These are phyloP conservation scores for Byssochlamys sp. DNA, from an alignment of 2,329 filamentous ascomycete species.

Conservation along the genomic window DNA sequence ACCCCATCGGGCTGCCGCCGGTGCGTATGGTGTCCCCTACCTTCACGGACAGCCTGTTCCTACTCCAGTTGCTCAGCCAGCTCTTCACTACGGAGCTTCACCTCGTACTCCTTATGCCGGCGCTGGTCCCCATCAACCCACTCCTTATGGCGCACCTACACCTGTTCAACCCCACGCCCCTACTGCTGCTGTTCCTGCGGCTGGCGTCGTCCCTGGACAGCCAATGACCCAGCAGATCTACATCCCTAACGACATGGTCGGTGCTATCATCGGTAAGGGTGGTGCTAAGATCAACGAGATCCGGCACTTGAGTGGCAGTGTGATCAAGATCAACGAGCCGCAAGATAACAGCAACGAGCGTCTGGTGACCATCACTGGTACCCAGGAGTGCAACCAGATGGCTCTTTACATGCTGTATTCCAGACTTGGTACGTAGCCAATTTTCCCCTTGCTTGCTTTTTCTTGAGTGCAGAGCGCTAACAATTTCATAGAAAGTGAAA, in stretches of 20 bases:
- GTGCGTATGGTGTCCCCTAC: constrained; percentile 61
- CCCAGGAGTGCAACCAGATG: constrained; percentile 98
- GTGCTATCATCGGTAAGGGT: constrained; percentile 96
- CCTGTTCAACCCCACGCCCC: constrained; percentile 54
- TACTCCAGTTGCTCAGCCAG: constrained; percentile 49
- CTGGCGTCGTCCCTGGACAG: constrained; percentile 64
- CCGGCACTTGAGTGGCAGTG: constrained; percentile 86
- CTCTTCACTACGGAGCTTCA: constrained; percentile 70
- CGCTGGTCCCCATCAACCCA: constrained; percentile 68
- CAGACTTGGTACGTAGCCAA: constrained; percentile 63
- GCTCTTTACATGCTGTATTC: constrained; percentile 99
- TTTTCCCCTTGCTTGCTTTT: not conserved
- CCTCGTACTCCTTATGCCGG: constrained; percentile 69
- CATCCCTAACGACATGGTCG: constrained; percentile 99
- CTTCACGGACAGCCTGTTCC: constrained; percentile 56
- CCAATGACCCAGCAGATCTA: constrained; percentile 96
- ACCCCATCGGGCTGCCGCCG: constrained; percentile 64
- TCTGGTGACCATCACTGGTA: constrained; percentile 92
- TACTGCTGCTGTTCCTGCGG: constrained; percentile 56
- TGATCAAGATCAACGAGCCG: constrained; percentile 99
- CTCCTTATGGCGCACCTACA: constrained; percentile 56
- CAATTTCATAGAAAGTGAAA: constrained; percentile 56
- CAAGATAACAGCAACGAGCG: constrained; percentile 98
- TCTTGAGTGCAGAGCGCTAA: not conserved
- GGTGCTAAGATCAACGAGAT: constrained; percentile 99